Evolutionary conservation across 2,329 filamentous ascomycete genomes (phyloP).

Genomic region (Xylariaceae sp.): DNA sequence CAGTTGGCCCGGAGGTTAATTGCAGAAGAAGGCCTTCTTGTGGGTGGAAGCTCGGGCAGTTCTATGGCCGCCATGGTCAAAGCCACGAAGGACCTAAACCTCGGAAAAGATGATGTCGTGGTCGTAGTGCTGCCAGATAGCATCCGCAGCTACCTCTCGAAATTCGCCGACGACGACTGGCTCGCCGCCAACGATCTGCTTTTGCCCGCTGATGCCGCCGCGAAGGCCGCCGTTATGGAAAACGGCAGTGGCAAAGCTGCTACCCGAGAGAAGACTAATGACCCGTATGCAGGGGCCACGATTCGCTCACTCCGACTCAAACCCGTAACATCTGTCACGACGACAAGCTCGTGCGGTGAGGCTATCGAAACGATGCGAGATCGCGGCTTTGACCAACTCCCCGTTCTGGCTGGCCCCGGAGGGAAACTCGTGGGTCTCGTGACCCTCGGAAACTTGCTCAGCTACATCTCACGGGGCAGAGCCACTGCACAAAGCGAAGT

Average conservation of each 20-base stretch:
- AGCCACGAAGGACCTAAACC: slow-evolving; percentile 70
- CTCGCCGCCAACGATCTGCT: slow-evolving; percentile 93
- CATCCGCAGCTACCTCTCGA: slow-evolving; percentile 94
- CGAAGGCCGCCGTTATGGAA: slow-evolving; percentile 40
- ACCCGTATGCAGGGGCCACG: slow-evolving; percentile 74
- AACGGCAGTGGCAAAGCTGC: slow-evolving; percentile 19
- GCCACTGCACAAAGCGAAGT: slow-evolving; percentile 71
- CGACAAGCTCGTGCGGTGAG: slow-evolving; percentile 69
- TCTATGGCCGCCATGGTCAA: slow-evolving; percentile 79
- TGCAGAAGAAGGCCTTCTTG: slow-evolving; percentile 87
- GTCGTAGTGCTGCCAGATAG: slow-evolving; percentile 93
- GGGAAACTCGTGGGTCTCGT: slow-evolving; percentile 82
- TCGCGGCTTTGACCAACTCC: slow-evolving; percentile 95
- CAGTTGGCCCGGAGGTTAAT: slow-evolving; percentile 85
- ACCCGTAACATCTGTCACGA: slow-evolving; percentile 81
- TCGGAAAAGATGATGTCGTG: slow-evolving; percentile 79
- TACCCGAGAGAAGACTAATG: slow-evolving; percentile 39
- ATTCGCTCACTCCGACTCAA: slow-evolving; percentile 83
- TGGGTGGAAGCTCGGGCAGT: slow-evolving; percentile 90
- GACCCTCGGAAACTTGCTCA: slow-evolving; percentile 90
- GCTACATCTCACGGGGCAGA: slow-evolving; percentile 80
- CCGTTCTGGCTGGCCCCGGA: slow-evolving; percentile 69
- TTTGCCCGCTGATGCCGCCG: slow-evolving; percentile 44
- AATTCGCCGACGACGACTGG: slow-evolving; percentile 99
- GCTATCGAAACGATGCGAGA: slow-evolving; percentile 98